Evolutionary conservation across 768 basidiomycete genomes (phyloP), one percentile per base, ranked within the genome.

Genomic region (Dentipellis fragilis): DNA sequence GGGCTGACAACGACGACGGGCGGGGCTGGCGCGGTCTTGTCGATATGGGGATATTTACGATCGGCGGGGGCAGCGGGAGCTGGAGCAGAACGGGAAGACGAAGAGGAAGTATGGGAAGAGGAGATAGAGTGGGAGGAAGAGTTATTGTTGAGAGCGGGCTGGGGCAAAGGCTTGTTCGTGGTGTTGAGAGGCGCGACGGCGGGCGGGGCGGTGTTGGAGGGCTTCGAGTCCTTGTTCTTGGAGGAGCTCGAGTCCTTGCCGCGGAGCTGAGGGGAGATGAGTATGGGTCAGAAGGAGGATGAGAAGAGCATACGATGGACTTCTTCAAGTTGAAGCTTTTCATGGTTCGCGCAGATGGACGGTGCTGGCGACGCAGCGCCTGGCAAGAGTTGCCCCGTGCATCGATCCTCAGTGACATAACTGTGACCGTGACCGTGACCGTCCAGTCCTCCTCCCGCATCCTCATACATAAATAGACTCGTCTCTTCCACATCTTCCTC

Each of bases 1-100:
- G 87, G 74, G 68, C 84, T 89, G 58, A 92, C 90, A 62, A 93
- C 88, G 55, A 93, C 89, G 68, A 92, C 90, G 57, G 90, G 85
- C 55, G 90, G 89, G 10, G 85, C 77, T 19, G 83, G 73, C 2
- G 79, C 72, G 36, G 75, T 68, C 63, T 72, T 71, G 51, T 71
- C 68, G 48, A 79, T 76, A 46, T 22, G 14, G 9, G 70, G 64
- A 58, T 81, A 76, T 71, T 85, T 80, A 61, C 85, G 85, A 69
- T 88, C 87, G 49, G 80, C 69, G 37, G 55, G 46, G 11, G 71
- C 69, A 49, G 72, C 64, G 38, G 74, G 68, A 36, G 65, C 64
- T 17, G 73, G 70, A 19, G 72, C 68, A 51, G 74, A 74, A 54
- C 75, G 76, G 64, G 69, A 71, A 14, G 70, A 61, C 17, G 68